Evolutionary conservation across 163 green algal genomes (phyloP), one percentile per base, ranked within the genome.

Genomic region (Coccomyxa subellipsoidea): DNA sequence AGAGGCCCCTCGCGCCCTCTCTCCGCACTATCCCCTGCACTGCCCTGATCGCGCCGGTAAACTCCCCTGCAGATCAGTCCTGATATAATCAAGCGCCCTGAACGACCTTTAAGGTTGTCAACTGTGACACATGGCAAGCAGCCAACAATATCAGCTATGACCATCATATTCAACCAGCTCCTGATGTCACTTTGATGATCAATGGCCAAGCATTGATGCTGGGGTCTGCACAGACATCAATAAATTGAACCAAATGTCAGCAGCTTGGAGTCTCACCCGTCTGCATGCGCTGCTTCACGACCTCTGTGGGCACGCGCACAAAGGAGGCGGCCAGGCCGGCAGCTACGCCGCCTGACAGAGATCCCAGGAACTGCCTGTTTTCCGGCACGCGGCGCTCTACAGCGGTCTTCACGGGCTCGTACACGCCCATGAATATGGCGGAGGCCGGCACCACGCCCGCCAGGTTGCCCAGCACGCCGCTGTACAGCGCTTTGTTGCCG

Each of bases 231-330:
- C n/a, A n/a, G n/a, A n/a, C n/a, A n/a, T n/a, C n/a, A n/a, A n/a
- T n/a, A n/a, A n/a, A n/a, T n/a, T n/a, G n/a, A n/a, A n/a, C n/a
- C n/a, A n/a, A n/a, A n/a, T n/a, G n/a, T n/a, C n/a, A 54, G 59
- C 54, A 76, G 54, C 53, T 27, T 59, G 47, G 47, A 59, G 1
- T 12, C 71, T 94, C 89, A 81, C 92, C 88, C 38, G 94, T 96
- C 88, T 99, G 96, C 91, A 98, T 93, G 38, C 96, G 91, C 85
- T 97, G 95, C 92, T 99, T 99, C 38, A 99, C 85, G 15, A 99
- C 96, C 89, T 99, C 96, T 7, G 96, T 99, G 18, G 96, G 96
- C 69, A 99, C 96, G 2, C 96, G 91, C 39, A 98, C 92, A 25
- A 98, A 77, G 34, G 93, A 98, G 18, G 96, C 94, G 53, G 88